phyloP scores from a whole-genome alignment of 805 yeast genomes.

The Ogataea glucozyma region DNA sequence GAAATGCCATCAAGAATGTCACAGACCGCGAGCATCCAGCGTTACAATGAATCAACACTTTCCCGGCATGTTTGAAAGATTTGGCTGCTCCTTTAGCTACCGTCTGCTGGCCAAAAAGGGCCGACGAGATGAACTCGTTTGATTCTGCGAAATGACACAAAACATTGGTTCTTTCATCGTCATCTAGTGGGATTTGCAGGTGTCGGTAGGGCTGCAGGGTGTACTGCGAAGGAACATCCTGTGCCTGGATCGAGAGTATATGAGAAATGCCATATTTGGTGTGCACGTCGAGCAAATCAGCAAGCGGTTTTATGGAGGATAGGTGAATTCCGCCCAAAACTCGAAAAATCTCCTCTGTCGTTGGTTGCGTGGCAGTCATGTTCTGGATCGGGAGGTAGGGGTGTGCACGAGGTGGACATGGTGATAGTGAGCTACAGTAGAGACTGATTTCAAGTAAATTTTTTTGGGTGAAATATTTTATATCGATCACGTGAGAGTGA shows the following conservation, averaged over 20 bases:
- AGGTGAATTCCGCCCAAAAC: slow-evolving; percentile 80
- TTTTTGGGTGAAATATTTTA: too few species aligned
- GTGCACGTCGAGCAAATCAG: slow-evolving; percentile 50
- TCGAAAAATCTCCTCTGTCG: slow-evolving; percentile 41
- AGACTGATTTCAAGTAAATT: too few species aligned
- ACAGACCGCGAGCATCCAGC: slow-evolving; percentile 55
- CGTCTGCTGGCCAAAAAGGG: slow-evolving; percentile 49
- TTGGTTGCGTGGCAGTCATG: background rate
- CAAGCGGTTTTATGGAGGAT: slow-evolving; percentile 70
- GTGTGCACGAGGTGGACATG: too few species aligned
- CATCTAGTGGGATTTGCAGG: slow-evolving; percentile 70
- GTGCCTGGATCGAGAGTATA: slow-evolving; percentile 69
- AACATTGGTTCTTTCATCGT: slow-evolving; percentile 66
- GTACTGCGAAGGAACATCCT: slow-evolving; percentile 56
- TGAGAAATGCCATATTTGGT: slow-evolving; percentile 62
- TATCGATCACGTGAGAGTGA: background rate
- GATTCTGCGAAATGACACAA: slow-evolving; percentile 60
- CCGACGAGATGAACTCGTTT: slow-evolving; percentile 65
- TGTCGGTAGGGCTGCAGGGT: slow-evolving; percentile 46
- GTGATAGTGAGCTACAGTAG: too few species aligned
- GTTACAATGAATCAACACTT: slow-evolving; percentile 53
- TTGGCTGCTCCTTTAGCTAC: slow-evolving; percentile 19
- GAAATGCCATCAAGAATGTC: slow-evolving; percentile 45
- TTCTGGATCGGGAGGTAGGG: too few species aligned
- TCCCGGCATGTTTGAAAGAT: slow-evolving; percentile 41